Evolutionary conservation across 2,329 filamentous ascomycete genomes (phyloP).

Genomic region (Cytospora chrysosperma): DNA sequence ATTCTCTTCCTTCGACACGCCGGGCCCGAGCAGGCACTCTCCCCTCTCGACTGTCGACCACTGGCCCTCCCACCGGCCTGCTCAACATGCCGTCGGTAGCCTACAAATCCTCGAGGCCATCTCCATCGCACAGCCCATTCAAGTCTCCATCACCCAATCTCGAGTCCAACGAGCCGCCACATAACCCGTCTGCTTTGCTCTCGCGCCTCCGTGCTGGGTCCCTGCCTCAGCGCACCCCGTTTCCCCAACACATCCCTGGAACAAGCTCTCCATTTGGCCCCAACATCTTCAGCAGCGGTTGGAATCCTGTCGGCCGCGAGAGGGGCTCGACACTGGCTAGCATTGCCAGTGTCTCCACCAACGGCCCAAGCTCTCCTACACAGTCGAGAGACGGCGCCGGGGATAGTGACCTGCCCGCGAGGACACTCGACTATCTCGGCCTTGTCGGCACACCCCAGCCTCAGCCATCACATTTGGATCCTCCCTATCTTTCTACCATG

Average conservation of each 20-base stretch:
- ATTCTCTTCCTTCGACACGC: slow-evolving; percentile 66
- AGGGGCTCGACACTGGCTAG: slow-evolving; percentile 81
- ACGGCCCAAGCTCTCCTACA: slow-evolving; percentile 82
- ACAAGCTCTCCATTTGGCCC: slow-evolving; percentile 75
- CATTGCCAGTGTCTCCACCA: slow-evolving; percentile 84
- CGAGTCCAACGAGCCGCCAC: slow-evolving; percentile 44
- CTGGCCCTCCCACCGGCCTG: slow-evolving; percentile 62
- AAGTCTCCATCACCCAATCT: slow-evolving; percentile 63
- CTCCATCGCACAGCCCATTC: slow-evolving; percentile 84
- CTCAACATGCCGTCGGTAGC: slow-evolving; percentile 56
- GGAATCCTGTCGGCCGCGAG: slow-evolving; percentile 75
- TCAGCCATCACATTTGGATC: slow-evolving; percentile 68
- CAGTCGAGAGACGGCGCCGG: slow-evolving; percentile 81
- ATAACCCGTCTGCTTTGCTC: slow-evolving; percentile 69
- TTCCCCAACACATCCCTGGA: slow-evolving; percentile 54
- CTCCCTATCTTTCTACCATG: slow-evolving; percentile 73
- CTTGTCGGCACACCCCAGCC: slow-evolving; percentile 91
- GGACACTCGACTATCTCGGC: slow-evolving; percentile 92
- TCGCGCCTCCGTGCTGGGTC: slow-evolving; percentile 89
- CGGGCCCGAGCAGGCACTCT: slow-evolving; percentile 90
- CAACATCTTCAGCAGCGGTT: slow-evolving; percentile 85
- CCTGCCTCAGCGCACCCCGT: slow-evolving; percentile 83
- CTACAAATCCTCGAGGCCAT: slow-evolving; percentile 79
- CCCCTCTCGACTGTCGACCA: slow-evolving; percentile 86
- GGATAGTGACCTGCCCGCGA: slow-evolving; percentile 83